These are phyloP conservation scores for Phytophthora aleatoria DNA, from an alignment of 352 stramenopile species.

Conservation along the genomic window DNA sequence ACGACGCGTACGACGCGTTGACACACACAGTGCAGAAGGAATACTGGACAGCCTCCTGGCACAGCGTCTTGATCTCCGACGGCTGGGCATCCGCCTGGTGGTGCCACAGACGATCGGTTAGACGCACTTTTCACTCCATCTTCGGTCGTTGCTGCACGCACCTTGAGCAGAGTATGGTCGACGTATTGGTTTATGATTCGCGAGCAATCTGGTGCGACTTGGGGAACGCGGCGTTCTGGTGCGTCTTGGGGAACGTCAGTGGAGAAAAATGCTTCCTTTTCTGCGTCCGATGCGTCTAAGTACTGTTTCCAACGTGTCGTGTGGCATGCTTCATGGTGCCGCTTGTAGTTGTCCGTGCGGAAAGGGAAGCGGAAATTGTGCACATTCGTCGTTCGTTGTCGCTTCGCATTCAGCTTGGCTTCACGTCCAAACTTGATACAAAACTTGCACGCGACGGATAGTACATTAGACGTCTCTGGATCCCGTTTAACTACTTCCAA, in stretches of 20 bases:
- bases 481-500: background rate
- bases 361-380: background rate
- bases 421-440: background rate
- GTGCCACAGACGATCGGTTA: conserved; percentile 11
- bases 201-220: conserved; percentile 5
- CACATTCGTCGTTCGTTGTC: background rate
- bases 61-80: conserved; percentile 68
- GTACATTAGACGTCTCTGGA: background rate
- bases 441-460: background rate
- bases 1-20: conserved; percentile 73
- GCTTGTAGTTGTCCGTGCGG: background rate
- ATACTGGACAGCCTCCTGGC: conserved; percentile 68
- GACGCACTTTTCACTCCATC: background rate
- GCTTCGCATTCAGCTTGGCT: background rate
- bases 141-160: conserved; percentile 6
- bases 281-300: background rate
- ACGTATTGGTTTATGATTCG: conserved; percentile 63
- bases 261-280: background rate
- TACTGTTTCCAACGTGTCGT: background rate
- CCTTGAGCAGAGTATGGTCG: conserved; percentile 87
- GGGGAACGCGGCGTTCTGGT: conserved; percentile 10
- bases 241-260: conserved; percentile 12
- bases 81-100: conserved; percentile 64
- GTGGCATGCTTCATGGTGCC: background rate
- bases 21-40: conserved; percentile 84